phyloP scores from a whole-genome alignment of 2,329 filamentous ascomycete species.

The Chlorencoelia australis region DNA sequence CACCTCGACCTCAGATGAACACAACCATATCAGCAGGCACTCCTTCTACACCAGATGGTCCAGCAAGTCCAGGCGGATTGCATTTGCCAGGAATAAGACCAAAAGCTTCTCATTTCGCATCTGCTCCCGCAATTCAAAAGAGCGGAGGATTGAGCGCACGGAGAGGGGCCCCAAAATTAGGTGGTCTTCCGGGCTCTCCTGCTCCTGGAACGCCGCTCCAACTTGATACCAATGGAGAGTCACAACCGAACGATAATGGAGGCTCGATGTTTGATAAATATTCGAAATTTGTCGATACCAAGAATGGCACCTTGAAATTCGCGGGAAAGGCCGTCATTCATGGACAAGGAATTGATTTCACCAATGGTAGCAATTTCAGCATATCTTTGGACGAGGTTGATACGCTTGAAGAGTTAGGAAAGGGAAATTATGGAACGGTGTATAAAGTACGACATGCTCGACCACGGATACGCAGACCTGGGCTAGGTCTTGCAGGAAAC shows the following conservation, averaged over 20 bases:
- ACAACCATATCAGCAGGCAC: slow-evolving; percentile 28
- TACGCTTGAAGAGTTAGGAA: slow-evolving; percentile 84
- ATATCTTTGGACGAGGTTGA: slow-evolving; percentile 96
- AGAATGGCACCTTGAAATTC: slow-evolving; percentile 86
- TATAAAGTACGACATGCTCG: slow-evolving; percentile 90
- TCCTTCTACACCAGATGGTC: slow-evolving; percentile 13
- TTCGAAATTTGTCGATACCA: slow-evolving; percentile 77
- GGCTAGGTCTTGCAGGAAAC: slow-evolving; percentile 43
- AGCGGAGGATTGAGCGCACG: slow-evolving; percentile 57
- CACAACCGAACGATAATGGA: slow-evolving; percentile 12
- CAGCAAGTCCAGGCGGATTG: slow-evolving; percentile 35
- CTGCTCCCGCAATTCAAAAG: slow-evolving; percentile 39
- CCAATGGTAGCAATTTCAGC: slow-evolving; percentile 77
- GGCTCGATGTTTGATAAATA: slow-evolving; percentile 54
- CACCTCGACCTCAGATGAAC: slow-evolving; percentile 23
- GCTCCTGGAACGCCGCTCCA: slow-evolving; percentile 9
- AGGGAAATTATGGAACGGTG: slow-evolving; percentile 96
- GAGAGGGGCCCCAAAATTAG: slow-evolving; percentile 52
- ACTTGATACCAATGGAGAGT: slow-evolving; percentile 13
- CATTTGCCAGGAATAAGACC: slow-evolving; percentile 36
- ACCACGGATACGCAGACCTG: slow-evolving; percentile 45
- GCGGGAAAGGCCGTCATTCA: slow-evolving; percentile 87
- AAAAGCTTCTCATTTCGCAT: slow-evolving; percentile 34
- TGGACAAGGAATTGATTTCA: slow-evolving; percentile 83
- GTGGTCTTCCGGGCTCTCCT: slow-evolving; percentile 22